A percentile compares a stretch with the other conserved stretches of the same genome.
phyloP scores from a whole-genome alignment of 2,329 filamentous ascomycete species.

The Cryphonectria carpinicola region DNA sequence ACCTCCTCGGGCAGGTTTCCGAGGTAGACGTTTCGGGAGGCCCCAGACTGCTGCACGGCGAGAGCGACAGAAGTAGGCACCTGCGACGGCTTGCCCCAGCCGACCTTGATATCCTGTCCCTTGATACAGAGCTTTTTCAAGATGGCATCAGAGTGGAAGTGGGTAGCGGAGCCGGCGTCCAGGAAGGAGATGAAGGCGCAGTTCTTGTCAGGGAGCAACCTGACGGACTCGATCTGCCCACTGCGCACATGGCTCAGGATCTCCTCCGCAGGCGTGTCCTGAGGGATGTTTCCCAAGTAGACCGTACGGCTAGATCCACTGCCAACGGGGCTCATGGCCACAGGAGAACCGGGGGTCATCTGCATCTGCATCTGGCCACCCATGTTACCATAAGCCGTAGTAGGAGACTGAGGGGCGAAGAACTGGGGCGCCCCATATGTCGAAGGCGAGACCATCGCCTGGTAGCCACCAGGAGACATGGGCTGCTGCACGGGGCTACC shows the following conservation, averaged over 20 bases:
- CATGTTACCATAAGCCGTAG: slow-evolving; percentile 70
- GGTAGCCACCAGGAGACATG: slow-evolving; percentile 82
- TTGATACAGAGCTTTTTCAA: slow-evolving; percentile 99
- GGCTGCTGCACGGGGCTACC: slow-evolving; percentile 76
- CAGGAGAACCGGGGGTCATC: slow-evolving; percentile 71
- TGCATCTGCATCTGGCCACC: slow-evolving; percentile 60
- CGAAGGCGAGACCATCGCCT: slow-evolving; percentile 83
- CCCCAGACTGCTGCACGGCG: slow-evolving; percentile 95
- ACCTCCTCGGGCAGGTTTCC: slow-evolving; percentile 92
- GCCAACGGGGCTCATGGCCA: slow-evolving; percentile 77
- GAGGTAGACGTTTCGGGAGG: slow-evolving; percentile 95
- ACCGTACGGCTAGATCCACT: slow-evolving; percentile 95
- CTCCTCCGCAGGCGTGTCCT: slow-evolving; percentile 94
- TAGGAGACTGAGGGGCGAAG: slow-evolving; percentile 84
- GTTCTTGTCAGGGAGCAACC: slow-evolving; percentile 97
- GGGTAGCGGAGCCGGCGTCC: slow-evolving; percentile 94
- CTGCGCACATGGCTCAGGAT: slow-evolving; percentile 95
- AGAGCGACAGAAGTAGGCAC: slow-evolving; percentile 97
- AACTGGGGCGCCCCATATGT: slow-evolving; percentile 81
- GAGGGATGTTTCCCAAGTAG: slow-evolving; percentile 97
- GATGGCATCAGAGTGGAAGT: slow-evolving; percentile 99
- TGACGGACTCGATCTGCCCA: slow-evolving; percentile 98
- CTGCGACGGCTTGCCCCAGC: slow-evolving; percentile 98
- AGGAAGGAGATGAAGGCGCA: slow-evolving; percentile 99
- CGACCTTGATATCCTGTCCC: slow-evolving; percentile 98